These are phyloP conservation scores for Macrophomina tecta DNA, from an alignment of 2,329 filamentous ascomycete species.

Conservation along the genomic window DNA sequence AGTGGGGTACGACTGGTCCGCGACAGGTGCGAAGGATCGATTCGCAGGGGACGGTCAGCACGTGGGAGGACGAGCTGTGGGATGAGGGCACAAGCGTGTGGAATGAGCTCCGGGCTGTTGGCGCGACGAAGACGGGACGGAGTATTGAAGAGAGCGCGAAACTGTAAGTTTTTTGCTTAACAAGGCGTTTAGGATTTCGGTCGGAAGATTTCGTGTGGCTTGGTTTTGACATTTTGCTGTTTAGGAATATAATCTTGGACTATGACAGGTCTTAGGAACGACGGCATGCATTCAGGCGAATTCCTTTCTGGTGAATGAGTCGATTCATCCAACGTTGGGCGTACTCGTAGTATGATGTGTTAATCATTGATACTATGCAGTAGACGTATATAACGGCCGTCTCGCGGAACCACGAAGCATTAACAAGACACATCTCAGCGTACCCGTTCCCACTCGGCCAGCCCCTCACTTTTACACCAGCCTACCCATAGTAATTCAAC, in stretches of 20 bases:
- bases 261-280: background rate
- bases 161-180: conserved; percentile 23
- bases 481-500: conserved; percentile 35
- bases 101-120: conserved; percentile 45
- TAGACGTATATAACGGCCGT: too few relatives aligned
- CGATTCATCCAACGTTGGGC: too few relatives aligned
- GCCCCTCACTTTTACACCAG: background rate
- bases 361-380: too few relatives aligned
- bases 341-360: background rate
- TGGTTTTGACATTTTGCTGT: background rate
- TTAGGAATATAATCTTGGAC: conserved; percentile 16
- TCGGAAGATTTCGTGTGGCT: background rate
- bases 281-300: background rate
- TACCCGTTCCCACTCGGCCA: background rate
- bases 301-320: too few relatives aligned
- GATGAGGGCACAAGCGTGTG: conserved; percentile 57
- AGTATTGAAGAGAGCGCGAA: conserved; percentile 21
- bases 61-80: conserved; percentile 55
- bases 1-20: conserved; percentile 46
- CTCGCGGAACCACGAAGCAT: too few relatives aligned
- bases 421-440: too few relatives aligned
- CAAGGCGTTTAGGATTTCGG: too few relatives aligned
- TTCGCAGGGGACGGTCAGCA: conserved; percentile 52
- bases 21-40: conserved; percentile 53
- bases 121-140: conserved; percentile 24